Base-by-base conservation (phyloP, 2,329 filamentous ascomycete genomes). In the Pseudogymnoascus destructans region DNA sequence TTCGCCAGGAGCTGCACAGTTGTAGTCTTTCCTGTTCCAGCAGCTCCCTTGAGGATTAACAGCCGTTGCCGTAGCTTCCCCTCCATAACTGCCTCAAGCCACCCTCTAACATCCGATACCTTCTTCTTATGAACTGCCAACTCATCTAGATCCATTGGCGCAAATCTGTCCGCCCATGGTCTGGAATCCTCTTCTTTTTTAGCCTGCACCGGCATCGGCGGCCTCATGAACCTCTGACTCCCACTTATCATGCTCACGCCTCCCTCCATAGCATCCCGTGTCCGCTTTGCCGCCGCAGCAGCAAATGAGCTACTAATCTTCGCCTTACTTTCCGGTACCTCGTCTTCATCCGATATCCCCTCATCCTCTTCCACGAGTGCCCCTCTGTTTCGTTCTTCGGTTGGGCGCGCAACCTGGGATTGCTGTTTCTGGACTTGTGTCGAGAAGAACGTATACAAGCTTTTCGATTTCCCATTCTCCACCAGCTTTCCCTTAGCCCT, bases 41-140 rank as follows among this genome's bases (percentile, higher is more conserved):
- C 91, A 32, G 90, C 84, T 9, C 93, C 93, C 70, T 95, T 95
- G 42, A 98, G 75, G 25, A 98, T 77, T 59, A 96, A 78, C 59
- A 96, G 69, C 61, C 87, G 80, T 74, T 95, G 83, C 60, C 80
- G 76, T 70, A 80, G 72, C 35, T 75, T 75, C 13, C 88, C 87
- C 23, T 72, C 70, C 61, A 89, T 79, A 15, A 89, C 87, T 67
- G 85, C 81, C 42, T 87, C 81, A 32, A 98, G 74, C 91, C 93
- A 97, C 60, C 74, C 77, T 60, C 84, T 81, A 49, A 97, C 91
- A 72, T 97, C 91, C 1, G 81, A 73, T 5, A 97, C 87, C 70
- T 98, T 98, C 66, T 82, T 93, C 74, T 95, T 96, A 71, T 98
- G 91, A 15, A 98, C 92, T 0, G 87, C 92, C 49, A 98, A 75